Conservation (phyloP, 2,329 filamentous ascomycete species). For the Orbilia brochopaga region DNA sequence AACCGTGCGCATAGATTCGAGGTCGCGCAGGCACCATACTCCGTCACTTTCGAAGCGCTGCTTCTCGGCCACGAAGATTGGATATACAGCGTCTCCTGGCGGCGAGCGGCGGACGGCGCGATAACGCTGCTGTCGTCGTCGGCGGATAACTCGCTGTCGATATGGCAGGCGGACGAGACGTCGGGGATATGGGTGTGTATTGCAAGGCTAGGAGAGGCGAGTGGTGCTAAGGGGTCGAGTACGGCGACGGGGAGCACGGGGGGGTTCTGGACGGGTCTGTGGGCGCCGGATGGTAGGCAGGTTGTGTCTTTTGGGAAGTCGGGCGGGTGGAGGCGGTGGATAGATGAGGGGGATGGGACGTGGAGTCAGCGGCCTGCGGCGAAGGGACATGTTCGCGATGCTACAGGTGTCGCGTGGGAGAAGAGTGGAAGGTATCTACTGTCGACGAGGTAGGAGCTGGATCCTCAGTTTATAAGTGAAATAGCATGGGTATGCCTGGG, state of each 20-base stretch:
- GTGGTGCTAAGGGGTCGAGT: slow-evolving; percentile 90
- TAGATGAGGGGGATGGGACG: slow-evolving; percentile 65
- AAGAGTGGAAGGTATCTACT: slow-evolving; percentile 80
- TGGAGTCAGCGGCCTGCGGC: slow-evolving; percentile 81
- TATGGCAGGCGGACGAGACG: slow-evolving; percentile 83
- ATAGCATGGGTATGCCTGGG: too few species aligned
- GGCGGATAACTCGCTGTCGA: slow-evolving; percentile 89
- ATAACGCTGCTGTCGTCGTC: slow-evolving; percentile 84
- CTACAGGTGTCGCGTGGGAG: slow-evolving; percentile 84
- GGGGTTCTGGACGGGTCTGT: slow-evolving; percentile 94
- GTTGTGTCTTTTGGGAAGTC: slow-evolving; percentile 86
- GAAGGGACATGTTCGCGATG: slow-evolving; percentile 80
- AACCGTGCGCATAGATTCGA: slow-evolving; percentile 86
- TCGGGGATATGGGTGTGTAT: slow-evolving; percentile 92
- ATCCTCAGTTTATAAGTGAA: background rate
- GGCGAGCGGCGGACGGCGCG: slow-evolving; percentile 61
- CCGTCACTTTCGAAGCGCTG: slow-evolving; percentile 89
- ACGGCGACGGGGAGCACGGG: slow-evolving; percentile 95
- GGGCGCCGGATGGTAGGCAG: slow-evolving; percentile 76
- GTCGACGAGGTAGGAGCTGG: slow-evolving; percentile 72
- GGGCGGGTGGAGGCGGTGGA: slow-evolving; percentile 91
- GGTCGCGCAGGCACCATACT: slow-evolving; percentile 67
- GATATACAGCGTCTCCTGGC: slow-evolving; percentile 90
- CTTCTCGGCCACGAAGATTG: slow-evolving; percentile 96
- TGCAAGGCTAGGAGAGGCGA: slow-evolving; percentile 88